Conservation (phyloP, 345 rosid species). For the Eucalyptus urophylla region DNA sequence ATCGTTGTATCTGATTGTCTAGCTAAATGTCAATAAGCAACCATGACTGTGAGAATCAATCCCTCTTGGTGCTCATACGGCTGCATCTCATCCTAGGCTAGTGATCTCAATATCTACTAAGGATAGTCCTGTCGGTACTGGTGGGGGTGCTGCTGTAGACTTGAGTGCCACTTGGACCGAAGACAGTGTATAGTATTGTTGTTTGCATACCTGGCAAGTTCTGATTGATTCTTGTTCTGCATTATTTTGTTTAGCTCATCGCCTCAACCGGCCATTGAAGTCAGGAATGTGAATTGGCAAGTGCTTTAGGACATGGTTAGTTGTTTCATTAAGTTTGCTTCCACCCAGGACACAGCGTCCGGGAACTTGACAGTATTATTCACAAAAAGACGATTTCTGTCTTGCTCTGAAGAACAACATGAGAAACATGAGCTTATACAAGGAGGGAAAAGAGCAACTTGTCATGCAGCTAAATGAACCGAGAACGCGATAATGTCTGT, state of each 20-base stretch:
- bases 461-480: not conserved
- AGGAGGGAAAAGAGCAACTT: not conserved
- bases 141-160: not conserved
- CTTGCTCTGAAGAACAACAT: not conserved
- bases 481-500: not conserved
- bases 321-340: not conserved
- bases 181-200: not conserved
- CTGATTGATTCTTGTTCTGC: not conserved
- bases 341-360: not conserved
- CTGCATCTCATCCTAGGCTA: not conserved
- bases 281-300: not conserved
- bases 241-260: not conserved
- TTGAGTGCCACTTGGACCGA: not conserved
- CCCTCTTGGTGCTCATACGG: not conserved
- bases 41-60: not conserved
- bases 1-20: not conserved
- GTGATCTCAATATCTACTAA: not conserved
- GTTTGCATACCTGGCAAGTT: not conserved
- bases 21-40: not conserved
- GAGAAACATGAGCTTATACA: not conserved
- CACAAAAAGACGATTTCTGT: not conserved
- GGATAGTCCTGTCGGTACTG: not conserved
- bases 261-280: not conserved
- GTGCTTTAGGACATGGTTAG: not conserved
- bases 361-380: not conserved